These are phyloP conservation scores for Choiromyces venosus DNA, from an alignment of 495 filamentous ascomycete species.

Conservation along the genomic window DNA sequence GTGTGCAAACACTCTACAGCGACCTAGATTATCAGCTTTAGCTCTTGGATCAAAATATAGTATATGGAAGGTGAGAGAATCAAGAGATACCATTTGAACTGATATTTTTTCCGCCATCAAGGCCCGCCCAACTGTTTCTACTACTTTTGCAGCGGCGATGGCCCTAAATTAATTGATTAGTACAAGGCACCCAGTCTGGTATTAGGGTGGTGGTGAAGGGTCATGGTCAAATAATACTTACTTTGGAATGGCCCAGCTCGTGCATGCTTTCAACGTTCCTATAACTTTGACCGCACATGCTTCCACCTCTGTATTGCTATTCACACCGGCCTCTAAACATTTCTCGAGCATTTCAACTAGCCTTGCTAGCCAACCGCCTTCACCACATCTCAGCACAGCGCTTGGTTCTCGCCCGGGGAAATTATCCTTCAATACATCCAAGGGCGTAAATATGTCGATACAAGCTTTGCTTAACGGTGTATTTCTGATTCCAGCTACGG, in stretches of 20 bases:
- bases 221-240: conserved; percentile 19
- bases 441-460: conserved; percentile 86
- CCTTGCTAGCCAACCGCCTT: conserved; percentile 81
- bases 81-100: conserved; percentile 57
- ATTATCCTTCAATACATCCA: conserved; percentile 63
- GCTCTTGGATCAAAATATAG: conserved; percentile 11
- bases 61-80: not conserved
- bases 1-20: conserved; percentile 77
- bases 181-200: conserved; percentile 7
- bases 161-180: conserved; percentile 47
- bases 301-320: conserved; percentile 59
- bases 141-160: conserved; percentile 61
- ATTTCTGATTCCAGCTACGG: conserved; percentile 72
- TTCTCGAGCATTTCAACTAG: conserved; percentile 66
- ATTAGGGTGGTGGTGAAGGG: not conserved
- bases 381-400: conserved; percentile 61
- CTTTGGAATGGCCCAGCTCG: conserved; percentile 77
- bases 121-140: conserved; percentile 66
- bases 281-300: conserved; percentile 68
- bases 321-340: conserved; percentile 61
- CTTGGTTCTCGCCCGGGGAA: conserved; percentile 62
- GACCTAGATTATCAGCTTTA: conserved; percentile 53
- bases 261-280: conserved; percentile 64
- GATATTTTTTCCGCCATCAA: conserved; percentile 67
- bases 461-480: conserved; percentile 77